Evolutionary conservation across 352 stramenopile genomes (phyloP).

Genomic region (Pythium dissotocum): DNA sequence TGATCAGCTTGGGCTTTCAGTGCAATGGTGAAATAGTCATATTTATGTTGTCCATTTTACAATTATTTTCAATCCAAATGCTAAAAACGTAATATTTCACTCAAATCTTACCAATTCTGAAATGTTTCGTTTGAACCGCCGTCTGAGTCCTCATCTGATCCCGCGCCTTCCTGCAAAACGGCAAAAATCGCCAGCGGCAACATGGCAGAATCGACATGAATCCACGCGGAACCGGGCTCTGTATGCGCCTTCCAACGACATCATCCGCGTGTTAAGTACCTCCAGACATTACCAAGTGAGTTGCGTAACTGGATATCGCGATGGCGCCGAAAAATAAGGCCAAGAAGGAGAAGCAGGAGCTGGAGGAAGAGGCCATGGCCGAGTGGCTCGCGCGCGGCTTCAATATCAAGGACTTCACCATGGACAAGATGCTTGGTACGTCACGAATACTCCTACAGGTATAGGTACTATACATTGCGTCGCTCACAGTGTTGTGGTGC

Average conservation of each 20-base stretch:
- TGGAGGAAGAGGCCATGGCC: conserved; percentile 69
- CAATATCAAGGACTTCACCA: conserved; percentile 63
- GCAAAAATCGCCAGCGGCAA: neutral
- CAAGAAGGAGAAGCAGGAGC: conserved; percentile 40
- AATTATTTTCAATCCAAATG: neutral
- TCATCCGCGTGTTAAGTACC: neutral
- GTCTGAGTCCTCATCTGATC: conserved; percentile 6
- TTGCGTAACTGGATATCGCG: neutral
- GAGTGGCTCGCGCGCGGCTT: conserved; percentile 74
- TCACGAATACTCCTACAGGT: neutral
- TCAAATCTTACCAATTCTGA: neutral
- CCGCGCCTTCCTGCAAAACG: neutral
- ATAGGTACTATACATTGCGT: neutral
- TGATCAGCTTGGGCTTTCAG: neutral
- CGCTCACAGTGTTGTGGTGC: neutral
- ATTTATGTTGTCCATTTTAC: neutral
- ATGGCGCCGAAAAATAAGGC: conserved; percentile 28
- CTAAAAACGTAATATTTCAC: conserved; percentile 1
- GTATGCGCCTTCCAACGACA: neutral
- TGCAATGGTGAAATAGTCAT: conserved; percentile 4
- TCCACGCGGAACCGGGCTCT: neutral
- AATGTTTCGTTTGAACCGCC: conserved; percentile 13
- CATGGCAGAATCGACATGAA: conserved; percentile 6
- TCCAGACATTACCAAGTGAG: neutral
- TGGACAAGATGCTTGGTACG: conserved; percentile 78